Conservation (phyloP, 345 rosid genomes). For the Melaleuca quinquenervia region DNA sequence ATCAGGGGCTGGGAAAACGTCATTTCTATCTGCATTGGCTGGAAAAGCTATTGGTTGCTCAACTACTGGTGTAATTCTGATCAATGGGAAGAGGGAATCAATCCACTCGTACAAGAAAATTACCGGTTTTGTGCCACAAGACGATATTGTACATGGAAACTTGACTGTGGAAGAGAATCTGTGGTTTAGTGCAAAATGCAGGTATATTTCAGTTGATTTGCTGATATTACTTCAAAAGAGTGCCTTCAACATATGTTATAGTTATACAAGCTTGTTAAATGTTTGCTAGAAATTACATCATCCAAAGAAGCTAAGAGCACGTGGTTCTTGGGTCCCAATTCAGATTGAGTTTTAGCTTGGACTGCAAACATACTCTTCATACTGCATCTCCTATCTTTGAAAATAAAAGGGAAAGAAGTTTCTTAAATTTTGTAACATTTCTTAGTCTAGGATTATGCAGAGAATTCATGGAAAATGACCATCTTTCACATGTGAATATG, state of each 20-base stretch:
- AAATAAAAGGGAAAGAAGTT: not conserved
- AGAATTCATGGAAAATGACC: not conserved
- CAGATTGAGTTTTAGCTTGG: not conserved
- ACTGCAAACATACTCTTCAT: not conserved
- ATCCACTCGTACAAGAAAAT: slow-evolving; percentile 79
- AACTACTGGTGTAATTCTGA: slow-evolving; percentile 49
- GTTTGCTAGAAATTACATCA: not conserved
- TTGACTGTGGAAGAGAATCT: slow-evolving; percentile 94
- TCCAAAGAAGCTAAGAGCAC: not conserved
- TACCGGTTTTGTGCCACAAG: slow-evolving; percentile 92
- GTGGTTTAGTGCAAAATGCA: slow-evolving; percentile 93
- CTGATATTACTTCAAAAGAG: not conserved
- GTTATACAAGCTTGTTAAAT: not conserved
- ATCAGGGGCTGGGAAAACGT: slow-evolving; percentile 97
- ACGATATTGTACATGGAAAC: slow-evolving; percentile 91
- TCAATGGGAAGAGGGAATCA: slow-evolving; percentile 64
- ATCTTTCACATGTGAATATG: not conserved
- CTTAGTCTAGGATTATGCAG: not conserved
- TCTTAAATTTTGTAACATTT: not conserved
- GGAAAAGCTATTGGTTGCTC: slow-evolving; percentile 83
- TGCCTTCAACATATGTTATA: not conserved
- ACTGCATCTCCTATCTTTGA: not conserved
- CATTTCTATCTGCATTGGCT: slow-evolving; percentile 77
- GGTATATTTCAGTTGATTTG: slow-evolving; percentile 16
- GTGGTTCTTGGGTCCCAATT: not conserved